Evolutionary conservation across 495 filamentous ascomycete species (phyloP).

Genomic region (Penicillium odoratum): DNA sequence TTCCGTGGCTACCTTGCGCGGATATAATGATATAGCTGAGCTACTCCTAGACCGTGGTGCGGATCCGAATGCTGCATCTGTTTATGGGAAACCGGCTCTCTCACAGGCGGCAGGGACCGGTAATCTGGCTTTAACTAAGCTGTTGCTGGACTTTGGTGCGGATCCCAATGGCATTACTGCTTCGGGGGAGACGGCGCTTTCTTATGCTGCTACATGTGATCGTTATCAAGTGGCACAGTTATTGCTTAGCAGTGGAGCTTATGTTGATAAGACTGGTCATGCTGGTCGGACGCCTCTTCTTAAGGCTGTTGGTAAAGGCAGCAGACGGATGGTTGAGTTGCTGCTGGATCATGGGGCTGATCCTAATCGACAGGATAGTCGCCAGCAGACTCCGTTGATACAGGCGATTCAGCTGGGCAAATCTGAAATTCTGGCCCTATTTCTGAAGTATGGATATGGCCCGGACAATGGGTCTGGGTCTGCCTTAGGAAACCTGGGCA

Average conservation of each 20-base stretch:
- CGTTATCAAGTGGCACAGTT: slow-evolving; percentile 36
- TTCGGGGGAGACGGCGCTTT: slow-evolving; percentile 37
- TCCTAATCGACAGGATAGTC: slow-evolving; percentile 3
- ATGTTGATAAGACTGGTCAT: slow-evolving; percentile 24
- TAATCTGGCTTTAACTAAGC: slow-evolving; percentile 29
- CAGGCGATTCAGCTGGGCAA: slow-evolving; percentile 1
- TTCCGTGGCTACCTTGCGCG: slow-evolving; percentile 30
- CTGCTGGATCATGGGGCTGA: slow-evolving; percentile 4
- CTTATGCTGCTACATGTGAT: slow-evolving; percentile 39
- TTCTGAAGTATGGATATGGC: neutral
- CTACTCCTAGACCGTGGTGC: slow-evolving; percentile 31
- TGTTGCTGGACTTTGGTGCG: slow-evolving; percentile 42
- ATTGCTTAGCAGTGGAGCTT: slow-evolving; percentile 33
- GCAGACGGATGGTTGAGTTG: slow-evolving; percentile 1
- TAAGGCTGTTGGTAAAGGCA: slow-evolving; percentile 13
- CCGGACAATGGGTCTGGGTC: neutral
- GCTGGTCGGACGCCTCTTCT: slow-evolving; percentile 16
- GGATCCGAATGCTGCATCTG: slow-evolving; percentile 12
- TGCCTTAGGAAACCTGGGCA: neutral
- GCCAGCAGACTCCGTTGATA: slow-evolving; percentile 4
- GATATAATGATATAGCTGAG: slow-evolving; percentile 32
- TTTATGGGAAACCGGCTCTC: slow-evolving; percentile 12
- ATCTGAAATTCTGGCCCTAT: slow-evolving; percentile 12
- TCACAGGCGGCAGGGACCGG: slow-evolving; percentile 37
- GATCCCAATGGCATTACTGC: slow-evolving; percentile 40